Evolutionary conservation across 2,329 filamentous ascomycete genomes (phyloP).

Genomic region (Ceratocystis variospora): DNA sequence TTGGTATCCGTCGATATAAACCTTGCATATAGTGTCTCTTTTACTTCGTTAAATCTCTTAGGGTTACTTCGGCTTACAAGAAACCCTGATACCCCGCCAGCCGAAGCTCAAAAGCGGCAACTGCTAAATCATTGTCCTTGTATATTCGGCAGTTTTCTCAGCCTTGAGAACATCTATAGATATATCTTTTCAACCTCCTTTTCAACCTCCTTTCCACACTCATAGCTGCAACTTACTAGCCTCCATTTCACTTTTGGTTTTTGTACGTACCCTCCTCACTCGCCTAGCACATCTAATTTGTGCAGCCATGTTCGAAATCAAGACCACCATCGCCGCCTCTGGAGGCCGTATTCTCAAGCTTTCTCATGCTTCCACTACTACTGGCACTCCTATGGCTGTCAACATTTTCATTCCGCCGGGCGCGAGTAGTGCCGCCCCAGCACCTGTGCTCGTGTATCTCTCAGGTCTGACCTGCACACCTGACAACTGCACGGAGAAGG

Average conservation of each 20-base stretch:
- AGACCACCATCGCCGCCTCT: constrained; percentile 78
- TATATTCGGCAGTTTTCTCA: neutral
- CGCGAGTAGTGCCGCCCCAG: constrained; percentile 38
- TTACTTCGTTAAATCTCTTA: neutral
- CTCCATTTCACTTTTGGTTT: neutral
- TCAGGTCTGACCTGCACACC: constrained; percentile 90
- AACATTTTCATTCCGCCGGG: constrained; percentile 81
- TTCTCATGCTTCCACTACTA: constrained; percentile 64
- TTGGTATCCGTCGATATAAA: neutral
- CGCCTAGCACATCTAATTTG: neutral
- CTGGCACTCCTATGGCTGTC: constrained; percentile 78
- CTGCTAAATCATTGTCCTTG: neutral
- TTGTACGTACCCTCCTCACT: neutral
- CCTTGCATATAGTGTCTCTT: neutral
- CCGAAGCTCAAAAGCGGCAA: constrained; percentile 1
- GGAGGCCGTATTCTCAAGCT: constrained; percentile 93
- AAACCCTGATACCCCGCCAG: constrained; percentile 6
- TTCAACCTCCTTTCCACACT: neutral
- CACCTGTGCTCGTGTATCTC: constrained; percentile 83
- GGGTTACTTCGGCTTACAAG: neutral
- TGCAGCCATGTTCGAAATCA: constrained; percentile 67
- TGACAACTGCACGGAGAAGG: constrained; percentile 69
- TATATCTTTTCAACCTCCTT: neutral
- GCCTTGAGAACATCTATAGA: neutral
- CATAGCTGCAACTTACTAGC: neutral